Evolutionary conservation across 176 grass and related monocot genomes (phyloP).

Genomic region (Lolium perenne): DNA sequence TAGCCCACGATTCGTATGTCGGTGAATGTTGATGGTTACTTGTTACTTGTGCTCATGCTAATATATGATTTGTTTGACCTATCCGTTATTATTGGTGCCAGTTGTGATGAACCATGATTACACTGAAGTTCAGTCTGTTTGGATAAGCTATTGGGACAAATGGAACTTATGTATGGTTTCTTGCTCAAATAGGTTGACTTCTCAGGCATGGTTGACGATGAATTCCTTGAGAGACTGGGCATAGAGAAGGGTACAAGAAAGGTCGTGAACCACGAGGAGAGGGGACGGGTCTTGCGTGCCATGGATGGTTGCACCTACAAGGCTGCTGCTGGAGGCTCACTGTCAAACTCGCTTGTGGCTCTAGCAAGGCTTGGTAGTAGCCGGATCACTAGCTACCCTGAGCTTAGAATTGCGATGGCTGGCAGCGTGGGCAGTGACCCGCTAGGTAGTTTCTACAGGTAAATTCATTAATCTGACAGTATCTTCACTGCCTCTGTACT

Average conservation of each 20-base stretch:
- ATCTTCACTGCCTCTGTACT: neutral
- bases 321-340: constrained; percentile 86
- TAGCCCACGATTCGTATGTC: neutral
- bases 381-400: constrained; percentile 46
- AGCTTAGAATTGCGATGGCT: constrained; percentile 82
- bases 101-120: neutral
- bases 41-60: neutral
- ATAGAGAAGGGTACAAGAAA: constrained; percentile 87
- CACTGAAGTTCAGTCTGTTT: neutral
- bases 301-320: constrained; percentile 99
- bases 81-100: neutral
- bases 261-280: constrained; percentile 92
- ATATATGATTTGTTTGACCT: neutral
- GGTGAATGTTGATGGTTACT: neutral
- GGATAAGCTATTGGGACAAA: neutral
- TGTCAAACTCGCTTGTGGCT: constrained; percentile 89
- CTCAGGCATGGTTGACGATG: constrained; percentile 82
- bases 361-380: constrained; percentile 73
- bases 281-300: constrained; percentile 69
- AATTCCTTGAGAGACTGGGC: constrained; percentile 71
- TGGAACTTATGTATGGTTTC: constrained; percentile 30
- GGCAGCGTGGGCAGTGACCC: constrained; percentile 89
- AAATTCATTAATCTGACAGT: constrained; percentile 24
- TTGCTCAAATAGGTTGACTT: constrained; percentile 73
- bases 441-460: constrained; percentile 93